Evolutionary conservation across 805 yeast species (phyloP).

Genomic region (Cyberlindnera mississippiensis): DNA sequence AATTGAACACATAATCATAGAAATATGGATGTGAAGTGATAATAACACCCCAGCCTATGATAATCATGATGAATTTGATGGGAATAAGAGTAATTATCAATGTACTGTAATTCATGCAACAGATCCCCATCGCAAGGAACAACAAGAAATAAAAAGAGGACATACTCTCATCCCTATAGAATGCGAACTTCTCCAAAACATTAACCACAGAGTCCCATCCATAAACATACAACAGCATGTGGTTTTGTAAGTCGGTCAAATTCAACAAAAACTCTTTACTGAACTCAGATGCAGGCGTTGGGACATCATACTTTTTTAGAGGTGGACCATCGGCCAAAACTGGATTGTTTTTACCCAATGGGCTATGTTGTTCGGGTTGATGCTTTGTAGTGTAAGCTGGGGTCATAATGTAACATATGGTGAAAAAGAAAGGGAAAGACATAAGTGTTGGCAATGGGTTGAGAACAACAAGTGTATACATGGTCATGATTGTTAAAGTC

Average conservation of each 20-base stretch:
- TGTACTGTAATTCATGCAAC: conserved; percentile 31
- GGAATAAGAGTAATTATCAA: conserved; percentile 30
- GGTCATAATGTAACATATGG: conserved; percentile 53
- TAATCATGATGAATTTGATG: conserved; percentile 32
- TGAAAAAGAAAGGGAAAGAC: conserved; percentile 50
- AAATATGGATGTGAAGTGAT: conserved; percentile 50
- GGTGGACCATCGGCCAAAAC: conserved; percentile 46
- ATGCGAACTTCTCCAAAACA: conserved; percentile 52
- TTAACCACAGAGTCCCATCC: conserved; percentile 54
- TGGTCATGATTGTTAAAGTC: conserved; percentile 53
- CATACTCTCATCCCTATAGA: conserved; percentile 57
- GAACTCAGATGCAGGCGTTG: conserved; percentile 69
- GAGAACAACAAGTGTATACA: conserved; percentile 50
- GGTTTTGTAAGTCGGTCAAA: conserved; percentile 80
- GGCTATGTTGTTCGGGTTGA: conserved; percentile 49
- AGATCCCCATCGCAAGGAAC: conserved; percentile 30
- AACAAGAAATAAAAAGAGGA: conserved; percentile 49
- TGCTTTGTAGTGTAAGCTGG: conserved; percentile 64
- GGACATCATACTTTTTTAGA: conserved; percentile 1
- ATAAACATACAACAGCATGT: conserved; percentile 60
- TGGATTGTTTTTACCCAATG: conserved; percentile 34
- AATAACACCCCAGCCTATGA: conserved; percentile 46
- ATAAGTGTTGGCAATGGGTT: conserved; percentile 53
- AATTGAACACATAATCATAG: conserved; percentile 43
- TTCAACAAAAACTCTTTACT: conserved; percentile 75